Conservation (phyloP, 2,329 filamentous ascomycete species). For the Shiraia sp. region DNA sequence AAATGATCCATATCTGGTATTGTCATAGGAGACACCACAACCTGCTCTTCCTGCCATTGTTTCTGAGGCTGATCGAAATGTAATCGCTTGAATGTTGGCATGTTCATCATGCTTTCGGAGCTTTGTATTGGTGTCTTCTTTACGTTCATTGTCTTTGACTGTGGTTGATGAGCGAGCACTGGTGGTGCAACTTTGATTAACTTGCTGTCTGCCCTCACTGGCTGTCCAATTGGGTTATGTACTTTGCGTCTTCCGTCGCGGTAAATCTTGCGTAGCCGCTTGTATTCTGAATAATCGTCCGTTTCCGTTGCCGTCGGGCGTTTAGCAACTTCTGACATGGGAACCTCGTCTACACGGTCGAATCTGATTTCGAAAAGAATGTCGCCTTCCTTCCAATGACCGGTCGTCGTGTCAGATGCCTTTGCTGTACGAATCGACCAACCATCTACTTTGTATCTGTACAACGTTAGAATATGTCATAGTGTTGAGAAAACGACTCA, state of each 20-base stretch:
- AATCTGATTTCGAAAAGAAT: constrained; percentile 47
- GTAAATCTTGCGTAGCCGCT: constrained; percentile 41
- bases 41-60: not conserved
- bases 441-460: constrained; percentile 37
- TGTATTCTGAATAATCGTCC: constrained; percentile 55
- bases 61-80: constrained; percentile 11
- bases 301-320: constrained; percentile 50
- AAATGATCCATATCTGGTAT: constrained; percentile 7
- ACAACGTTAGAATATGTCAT: not conserved
- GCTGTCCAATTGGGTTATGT: not conserved
- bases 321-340: constrained; percentile 43
- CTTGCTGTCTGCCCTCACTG: not conserved
- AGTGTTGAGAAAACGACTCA: constrained; percentile 21
- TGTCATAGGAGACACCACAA: constrained; percentile 14
- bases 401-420: constrained; percentile 12
- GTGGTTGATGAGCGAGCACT: constrained; percentile 10
- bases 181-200: constrained; percentile 15
- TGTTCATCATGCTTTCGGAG: constrained; percentile 5
- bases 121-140: not conserved
- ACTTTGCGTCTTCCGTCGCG: constrained; percentile 17
- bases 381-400: constrained; percentile 26
- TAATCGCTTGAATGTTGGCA: constrained; percentile 9
- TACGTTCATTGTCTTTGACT: not conserved
- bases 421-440: constrained; percentile 46
- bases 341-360: constrained; percentile 38